phyloP scores from a whole-genome alignment of 1,284 basidiomycete genomes.

The Meira miltonrushii region DNA sequence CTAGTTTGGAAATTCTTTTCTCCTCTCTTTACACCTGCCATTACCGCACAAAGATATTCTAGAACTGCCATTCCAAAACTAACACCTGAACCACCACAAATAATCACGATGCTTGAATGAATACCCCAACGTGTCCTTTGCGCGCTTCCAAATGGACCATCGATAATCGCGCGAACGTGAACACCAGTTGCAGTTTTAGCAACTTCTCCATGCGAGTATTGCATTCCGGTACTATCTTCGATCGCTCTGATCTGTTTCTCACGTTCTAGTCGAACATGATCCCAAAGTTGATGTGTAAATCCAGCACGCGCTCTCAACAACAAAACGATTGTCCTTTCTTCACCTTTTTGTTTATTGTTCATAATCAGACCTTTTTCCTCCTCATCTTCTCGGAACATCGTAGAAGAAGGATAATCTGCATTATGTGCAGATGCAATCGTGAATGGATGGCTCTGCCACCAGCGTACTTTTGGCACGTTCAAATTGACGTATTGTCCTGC shows the following conservation, averaged over 20 bases:
- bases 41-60: slow-evolving; percentile 65
- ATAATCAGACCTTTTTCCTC: slow-evolving; percentile 12
- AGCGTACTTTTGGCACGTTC: slow-evolving; percentile 66
- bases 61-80: slow-evolving; percentile 70
- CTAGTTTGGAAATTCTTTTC: slow-evolving; percentile 33
- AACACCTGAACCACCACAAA: slow-evolving; percentile 75
- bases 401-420: slow-evolving; percentile 33
- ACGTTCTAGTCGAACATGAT: slow-evolving; percentile 52
- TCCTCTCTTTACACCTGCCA: slow-evolving; percentile 53
- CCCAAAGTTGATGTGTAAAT: slow-evolving; percentile 71
- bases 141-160: slow-evolving; percentile 74
- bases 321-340: slow-evolving; percentile 63
- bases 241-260: slow-evolving; percentile 34
- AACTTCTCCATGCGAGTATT: slow-evolving; percentile 43
- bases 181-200: slow-evolving; percentile 56
- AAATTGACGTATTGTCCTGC: slow-evolving; percentile 76
- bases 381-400: slow-evolving; percentile 28
- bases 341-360: slow-evolving; percentile 51
- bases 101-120: slow-evolving; percentile 63
- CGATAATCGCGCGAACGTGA: slow-evolving; percentile 64
- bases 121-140: slow-evolving; percentile 64
- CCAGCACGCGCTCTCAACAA: slow-evolving; percentile 72
- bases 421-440: slow-evolving; percentile 70
- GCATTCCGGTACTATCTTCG: slow-evolving; percentile 29
- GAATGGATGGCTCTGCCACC: slow-evolving; percentile 72